Evolutionary conservation across 2,329 filamentous ascomycete species (phyloP), one percentile per base, ranked within the genome.

Genomic region (Fusarium subtropicale): DNA sequence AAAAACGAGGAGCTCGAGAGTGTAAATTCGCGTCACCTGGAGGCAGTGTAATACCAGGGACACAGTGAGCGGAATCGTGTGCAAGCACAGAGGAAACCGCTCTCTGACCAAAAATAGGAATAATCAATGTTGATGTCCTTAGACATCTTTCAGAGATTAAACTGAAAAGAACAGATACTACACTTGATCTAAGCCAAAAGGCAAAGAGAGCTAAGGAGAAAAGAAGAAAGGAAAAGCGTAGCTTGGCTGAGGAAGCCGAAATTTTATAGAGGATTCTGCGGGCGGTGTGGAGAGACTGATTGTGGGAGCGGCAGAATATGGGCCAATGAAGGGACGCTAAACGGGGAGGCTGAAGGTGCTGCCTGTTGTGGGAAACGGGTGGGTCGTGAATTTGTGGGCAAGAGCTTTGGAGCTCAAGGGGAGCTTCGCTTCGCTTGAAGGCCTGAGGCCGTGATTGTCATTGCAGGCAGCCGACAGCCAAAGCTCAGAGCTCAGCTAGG

Each of bases 161-260:
- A 64, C 60, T 64, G 60, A 64, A 64, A 64, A 64, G 60, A 64
- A 64, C 60, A 64, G 60, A 64, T 64, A 64, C 60, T 64, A 64
- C 60, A 64, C 60, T 64, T 64, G 60, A 64, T 64, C 60, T 64
- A 64, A 64, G 60, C 60, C 60, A 64, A 63, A 63, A 64, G 83
- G 79, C 79, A 81, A 81, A 81, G 79, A 81, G 79, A 81, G 79
- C 79, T 81, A 76, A 78, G 70, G 79, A 79, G 64, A 72, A 79
- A 78, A 73, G 74, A 60, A 73, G 56, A 78, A 69, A 20, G 64
- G 68, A 65, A 68, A 73, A 33, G 36, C 47, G 16, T 54, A 72
- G 68, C 55, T 53, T 16, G 4, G 66, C 34, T 56, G 66, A 65
- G 46, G 45, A 44, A 34, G 20, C 4, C 30, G 44, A 39, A 5